Percentiles rank a stretch among this genome's conserved stretches.
These are phyloP conservation scores for Hypholoma sublateritium DNA, from an alignment of 768 basidiomycete species.

Conservation along the genomic window DNA sequence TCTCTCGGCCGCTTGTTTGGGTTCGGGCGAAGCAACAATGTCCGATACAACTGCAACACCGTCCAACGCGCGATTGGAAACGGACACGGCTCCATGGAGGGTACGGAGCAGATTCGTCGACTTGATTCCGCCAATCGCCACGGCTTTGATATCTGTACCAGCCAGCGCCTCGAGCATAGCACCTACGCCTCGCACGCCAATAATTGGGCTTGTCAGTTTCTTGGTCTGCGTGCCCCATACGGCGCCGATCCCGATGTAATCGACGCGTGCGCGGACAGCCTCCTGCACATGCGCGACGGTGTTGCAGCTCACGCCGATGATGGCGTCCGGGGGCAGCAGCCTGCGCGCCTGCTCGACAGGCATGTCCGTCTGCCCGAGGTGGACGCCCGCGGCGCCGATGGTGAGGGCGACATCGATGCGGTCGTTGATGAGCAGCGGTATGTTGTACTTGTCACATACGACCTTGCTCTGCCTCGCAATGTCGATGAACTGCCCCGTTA, in stretches of 20 bases:
- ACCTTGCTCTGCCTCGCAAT: slow-evolving; percentile 69
- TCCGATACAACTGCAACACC: slow-evolving; percentile 91
- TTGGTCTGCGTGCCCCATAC: slow-evolving; percentile 85
- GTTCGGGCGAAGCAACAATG: slow-evolving; percentile 67
- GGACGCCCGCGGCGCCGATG: slow-evolving; percentile 74
- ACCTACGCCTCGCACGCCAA: slow-evolving; percentile 77
- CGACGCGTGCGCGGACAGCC: slow-evolving; percentile 65
- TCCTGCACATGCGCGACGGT: slow-evolving; percentile 59
- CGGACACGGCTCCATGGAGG: slow-evolving; percentile 67
- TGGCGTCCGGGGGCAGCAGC: slow-evolving; percentile 64
- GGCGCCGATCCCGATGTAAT: slow-evolving; percentile 89
- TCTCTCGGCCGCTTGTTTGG: slow-evolving; percentile 46
- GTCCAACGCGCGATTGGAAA: slow-evolving; percentile 57
- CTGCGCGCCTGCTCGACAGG: slow-evolving; percentile 61
- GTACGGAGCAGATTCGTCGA: slow-evolving; percentile 73
- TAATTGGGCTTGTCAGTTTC: slow-evolving; percentile 55
- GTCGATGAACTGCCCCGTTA: slow-evolving; percentile 63
- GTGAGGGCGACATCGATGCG: slow-evolving; percentile 86
- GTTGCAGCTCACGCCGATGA: slow-evolving; percentile 84
- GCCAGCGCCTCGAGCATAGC: slow-evolving; percentile 63
- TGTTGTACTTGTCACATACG: slow-evolving; percentile 71
- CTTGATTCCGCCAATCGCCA: slow-evolving; percentile 92
- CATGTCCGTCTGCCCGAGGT: slow-evolving; percentile 90
- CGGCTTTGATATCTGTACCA: slow-evolving; percentile 64
- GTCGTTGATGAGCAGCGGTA: slow-evolving; percentile 88